Conservation (phyloP, 2,329 filamentous ascomycete species). For the Gaeumannomyces tritici region DNA sequence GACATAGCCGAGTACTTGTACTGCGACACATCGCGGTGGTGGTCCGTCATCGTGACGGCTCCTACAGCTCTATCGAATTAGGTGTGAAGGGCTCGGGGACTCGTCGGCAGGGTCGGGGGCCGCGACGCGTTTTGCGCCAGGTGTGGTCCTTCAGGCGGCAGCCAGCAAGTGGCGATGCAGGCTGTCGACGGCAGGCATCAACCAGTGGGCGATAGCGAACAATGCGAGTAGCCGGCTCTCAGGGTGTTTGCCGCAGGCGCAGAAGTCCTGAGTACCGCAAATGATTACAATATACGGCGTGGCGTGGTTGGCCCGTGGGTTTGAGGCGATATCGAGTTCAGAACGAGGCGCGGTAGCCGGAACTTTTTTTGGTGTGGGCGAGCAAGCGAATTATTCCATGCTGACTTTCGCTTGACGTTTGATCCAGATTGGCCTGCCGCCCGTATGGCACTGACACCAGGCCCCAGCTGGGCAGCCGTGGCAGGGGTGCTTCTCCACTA, state of each 20-base stretch:
- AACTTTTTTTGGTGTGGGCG: neutral
- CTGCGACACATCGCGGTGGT: slow-evolving; percentile 78
- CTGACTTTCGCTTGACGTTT: too few relatives aligned
- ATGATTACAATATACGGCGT: neutral
- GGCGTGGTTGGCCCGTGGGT: too few relatives aligned
- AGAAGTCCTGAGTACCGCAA: neutral
- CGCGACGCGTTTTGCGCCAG: neutral
- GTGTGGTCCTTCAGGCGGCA: slow-evolving; percentile 1
- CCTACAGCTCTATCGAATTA: neutral
- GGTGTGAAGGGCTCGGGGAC: neutral
- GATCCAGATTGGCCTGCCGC: too few relatives aligned
- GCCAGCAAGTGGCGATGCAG: slow-evolving; percentile 4
- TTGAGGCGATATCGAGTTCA: neutral
- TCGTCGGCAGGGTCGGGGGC: neutral
- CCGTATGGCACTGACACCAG: too few relatives aligned
- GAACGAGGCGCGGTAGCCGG: neutral
- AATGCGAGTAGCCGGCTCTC: neutral
- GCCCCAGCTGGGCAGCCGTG: neutral
- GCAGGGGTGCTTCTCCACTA: neutral
- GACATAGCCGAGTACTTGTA: slow-evolving; percentile 99
- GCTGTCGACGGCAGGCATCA: slow-evolving; percentile 1
- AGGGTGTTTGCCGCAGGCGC: neutral
- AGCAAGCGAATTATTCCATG: neutral
- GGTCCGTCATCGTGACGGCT: slow-evolving; percentile 56
- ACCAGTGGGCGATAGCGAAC: neutral